Percentiles rank a stretch among this genome's conserved stretches.
These are phyloP conservation scores for Talaromyces stipitatus DNA, from an alignment of 495 filamentous ascomycete species.

Conservation along the genomic window DNA sequence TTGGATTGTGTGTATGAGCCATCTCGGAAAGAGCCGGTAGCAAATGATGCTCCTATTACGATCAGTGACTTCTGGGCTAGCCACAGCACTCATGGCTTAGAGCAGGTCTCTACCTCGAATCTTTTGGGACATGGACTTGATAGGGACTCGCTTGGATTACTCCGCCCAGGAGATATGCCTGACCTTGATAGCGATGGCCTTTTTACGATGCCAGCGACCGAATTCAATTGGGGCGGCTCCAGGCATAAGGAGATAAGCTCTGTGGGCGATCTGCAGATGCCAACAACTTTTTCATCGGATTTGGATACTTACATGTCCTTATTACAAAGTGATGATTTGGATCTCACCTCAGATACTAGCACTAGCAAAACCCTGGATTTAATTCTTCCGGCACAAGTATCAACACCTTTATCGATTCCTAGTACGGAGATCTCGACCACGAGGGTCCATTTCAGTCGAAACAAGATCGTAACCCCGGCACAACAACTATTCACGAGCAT, in stretches of 20 bases:
- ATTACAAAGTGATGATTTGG: neutral
- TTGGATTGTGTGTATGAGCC: slow-evolving; percentile 10
- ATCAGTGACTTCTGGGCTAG: neutral
- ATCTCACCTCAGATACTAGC: neutral
- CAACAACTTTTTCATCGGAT: neutral
- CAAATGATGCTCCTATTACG: neutral
- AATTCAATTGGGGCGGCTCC: neutral
- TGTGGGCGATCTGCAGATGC: neutral
- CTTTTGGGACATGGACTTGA: neutral
- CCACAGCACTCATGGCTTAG: neutral
- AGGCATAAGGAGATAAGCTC: neutral
- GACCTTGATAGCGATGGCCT: neutral
- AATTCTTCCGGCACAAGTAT: neutral
- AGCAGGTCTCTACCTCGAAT: neutral
- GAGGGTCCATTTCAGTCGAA: neutral
- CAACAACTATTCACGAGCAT: neutral
- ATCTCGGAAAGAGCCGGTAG: neutral
- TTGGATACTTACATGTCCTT: neutral
- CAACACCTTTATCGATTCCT: neutral
- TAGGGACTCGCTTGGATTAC: neutral
- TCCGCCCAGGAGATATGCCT: neutral
- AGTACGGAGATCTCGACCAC: neutral
- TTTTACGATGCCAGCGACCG: neutral
- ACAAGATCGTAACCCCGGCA: neutral
- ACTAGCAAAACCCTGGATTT: neutral